Evolutionary conservation across 805 yeast species (phyloP).

Genomic region (Lipomyces chichibuensis): DNA sequence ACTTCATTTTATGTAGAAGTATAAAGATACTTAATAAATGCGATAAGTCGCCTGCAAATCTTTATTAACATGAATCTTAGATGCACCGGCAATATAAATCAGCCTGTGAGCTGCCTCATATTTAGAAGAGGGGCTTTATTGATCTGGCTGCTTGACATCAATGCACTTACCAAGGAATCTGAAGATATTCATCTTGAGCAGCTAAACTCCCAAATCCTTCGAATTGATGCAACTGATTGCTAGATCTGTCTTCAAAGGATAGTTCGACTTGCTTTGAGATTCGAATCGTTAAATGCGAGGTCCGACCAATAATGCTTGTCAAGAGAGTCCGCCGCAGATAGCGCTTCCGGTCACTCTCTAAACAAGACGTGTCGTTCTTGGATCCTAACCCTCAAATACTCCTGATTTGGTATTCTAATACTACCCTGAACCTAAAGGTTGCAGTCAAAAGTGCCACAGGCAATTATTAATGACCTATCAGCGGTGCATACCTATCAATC

Average conservation of each 20-base stretch:
- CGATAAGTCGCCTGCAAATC: constrained; percentile 65
- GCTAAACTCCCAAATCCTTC: background rate
- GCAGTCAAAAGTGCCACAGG: too few species aligned
- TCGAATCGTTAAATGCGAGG: too few species aligned
- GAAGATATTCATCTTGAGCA: constrained; percentile 36
- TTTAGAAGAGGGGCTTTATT: background rate
- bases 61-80: constrained; percentile 15
- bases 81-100: constrained; percentile 48
- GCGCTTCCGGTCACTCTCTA: too few species aligned
- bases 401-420: too few species aligned
- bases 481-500: too few species aligned
- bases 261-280: background rate
- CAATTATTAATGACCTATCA: too few species aligned
- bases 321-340: too few species aligned
- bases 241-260: background rate
- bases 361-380: too few species aligned
- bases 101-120: background rate
- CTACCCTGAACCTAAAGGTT: too few species aligned
- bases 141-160: constrained; percentile 3
- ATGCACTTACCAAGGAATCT: constrained; percentile 35
- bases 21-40: constrained; percentile 81
- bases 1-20: constrained; percentile 68
- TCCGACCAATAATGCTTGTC: too few species aligned
- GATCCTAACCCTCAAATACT: too few species aligned
- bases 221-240: background rate